phyloP scores from a whole-genome alignment of 345 rosid species.

The Chamaenerion angustifolium region DNA sequence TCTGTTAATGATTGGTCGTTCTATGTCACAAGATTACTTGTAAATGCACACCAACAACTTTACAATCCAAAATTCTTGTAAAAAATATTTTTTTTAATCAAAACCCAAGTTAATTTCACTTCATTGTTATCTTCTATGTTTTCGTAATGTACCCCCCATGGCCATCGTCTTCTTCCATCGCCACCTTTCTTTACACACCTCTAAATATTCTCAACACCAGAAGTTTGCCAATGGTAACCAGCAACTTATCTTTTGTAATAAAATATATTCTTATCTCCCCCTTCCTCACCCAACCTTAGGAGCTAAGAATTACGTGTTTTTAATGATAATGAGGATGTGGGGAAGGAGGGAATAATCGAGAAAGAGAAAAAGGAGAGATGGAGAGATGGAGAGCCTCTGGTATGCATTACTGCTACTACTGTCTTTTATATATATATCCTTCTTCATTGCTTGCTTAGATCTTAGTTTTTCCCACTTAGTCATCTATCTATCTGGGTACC shows the following conservation, averaged over 20 bases:
- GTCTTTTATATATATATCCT: too few species aligned
- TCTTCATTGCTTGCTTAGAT: constrained; percentile 40
- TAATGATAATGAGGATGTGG: constrained; percentile 45
- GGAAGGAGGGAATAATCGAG: constrained; percentile 6
- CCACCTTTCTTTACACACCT: constrained; percentile 31
- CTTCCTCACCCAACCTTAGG: constrained; percentile 2
- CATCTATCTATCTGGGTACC: constrained; percentile 32
- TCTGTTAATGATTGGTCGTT: too few species aligned
- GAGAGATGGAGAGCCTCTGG: neutral
- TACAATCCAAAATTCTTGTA: too few species aligned
- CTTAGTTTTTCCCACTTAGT: constrained; percentile 50
- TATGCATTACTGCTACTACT: too few species aligned
- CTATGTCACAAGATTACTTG: too few species aligned
- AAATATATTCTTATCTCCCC: neutral
- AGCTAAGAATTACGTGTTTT: constrained; percentile 41
- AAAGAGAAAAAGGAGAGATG: constrained; percentile 30
- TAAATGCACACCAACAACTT: too few species aligned
- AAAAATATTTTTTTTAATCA: too few species aligned
- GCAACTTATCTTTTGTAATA: constrained; percentile 8
- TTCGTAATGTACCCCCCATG: neutral
- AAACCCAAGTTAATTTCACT: too few species aligned
- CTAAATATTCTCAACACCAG: constrained; percentile 55
- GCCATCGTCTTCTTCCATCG: constrained; percentile 23
- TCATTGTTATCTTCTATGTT: neutral
- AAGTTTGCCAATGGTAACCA: constrained; percentile 20